Conservation (phyloP, 176 grass and related monocot species). For the Dactylis glomerata region DNA sequence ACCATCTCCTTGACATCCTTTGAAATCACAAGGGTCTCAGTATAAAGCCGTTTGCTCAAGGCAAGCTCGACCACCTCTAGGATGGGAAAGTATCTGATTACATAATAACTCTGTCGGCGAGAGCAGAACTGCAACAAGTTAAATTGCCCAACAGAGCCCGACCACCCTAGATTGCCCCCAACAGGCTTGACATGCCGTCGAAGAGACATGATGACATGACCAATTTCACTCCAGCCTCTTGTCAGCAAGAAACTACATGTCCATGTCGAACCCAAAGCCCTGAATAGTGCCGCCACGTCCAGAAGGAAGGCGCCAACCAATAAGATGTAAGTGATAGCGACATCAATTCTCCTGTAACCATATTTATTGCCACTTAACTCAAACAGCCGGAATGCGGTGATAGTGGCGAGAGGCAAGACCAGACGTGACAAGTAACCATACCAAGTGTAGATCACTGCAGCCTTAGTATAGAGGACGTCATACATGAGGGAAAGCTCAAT, state of each 20-base stretch:
- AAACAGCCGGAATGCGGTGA: neutral
- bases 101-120: too few species aligned
- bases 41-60: neutral
- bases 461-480: neutral
- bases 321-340: neutral
- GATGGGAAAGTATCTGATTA: too few species aligned
- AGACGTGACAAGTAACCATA: neutral
- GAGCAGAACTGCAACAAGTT: neutral
- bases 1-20: neutral
- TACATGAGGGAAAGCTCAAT: neutral
- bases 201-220: neutral
- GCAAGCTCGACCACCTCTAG: too few species aligned
- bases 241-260: neutral
- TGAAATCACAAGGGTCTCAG: neutral
- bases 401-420: neutral
- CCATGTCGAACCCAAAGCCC: neutral
- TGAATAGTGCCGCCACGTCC: neutral
- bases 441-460: neutral
- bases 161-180: neutral
- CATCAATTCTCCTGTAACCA: neutral
- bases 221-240: neutral
- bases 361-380: neutral
- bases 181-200: neutral
- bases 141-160: neutral
- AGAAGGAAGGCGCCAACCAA: neutral